Evolutionary conservation across 169 alveolate genomes (phyloP).

Genomic region (Plasmodium gonderi): DNA sequence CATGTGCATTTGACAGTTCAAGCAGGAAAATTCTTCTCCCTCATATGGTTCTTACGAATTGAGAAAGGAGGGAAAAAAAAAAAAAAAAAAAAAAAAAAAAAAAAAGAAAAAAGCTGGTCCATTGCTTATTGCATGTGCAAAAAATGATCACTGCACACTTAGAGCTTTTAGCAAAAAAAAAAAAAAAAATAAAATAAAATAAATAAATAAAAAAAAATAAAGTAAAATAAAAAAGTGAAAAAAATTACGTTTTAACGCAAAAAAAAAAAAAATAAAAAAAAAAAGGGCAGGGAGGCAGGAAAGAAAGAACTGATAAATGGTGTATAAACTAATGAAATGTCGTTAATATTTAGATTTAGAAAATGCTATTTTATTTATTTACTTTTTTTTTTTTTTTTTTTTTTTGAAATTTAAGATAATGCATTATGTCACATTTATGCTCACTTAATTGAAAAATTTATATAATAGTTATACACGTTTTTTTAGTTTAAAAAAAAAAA

Average conservation of each 20-base stretch:
- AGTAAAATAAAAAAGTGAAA: too few species aligned
- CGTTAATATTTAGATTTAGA: not conserved
- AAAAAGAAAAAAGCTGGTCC: not conserved
- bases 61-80: too few species aligned
- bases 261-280: too few species aligned
- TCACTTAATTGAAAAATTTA: not conserved
- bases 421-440: not conserved
- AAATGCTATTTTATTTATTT: not conserved
- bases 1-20: too few species aligned
- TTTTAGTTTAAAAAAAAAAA: not conserved
- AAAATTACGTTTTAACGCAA: too few species aligned
- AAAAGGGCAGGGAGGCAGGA: too few species aligned
- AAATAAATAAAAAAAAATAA: not conserved
- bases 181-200: not conserved
- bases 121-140: not conserved
- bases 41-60: too few species aligned
- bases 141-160: not conserved
- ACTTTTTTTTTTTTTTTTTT: not conserved
- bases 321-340: not conserved
- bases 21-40: too few species aligned
- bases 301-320: not conserved
- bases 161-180: not conserved
- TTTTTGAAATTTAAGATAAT: not conserved
- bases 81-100: not conserved
- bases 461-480: not conserved